Base-by-base conservation (phyloP, 148 eudicot species). In the Cornus suecica region DNA sequence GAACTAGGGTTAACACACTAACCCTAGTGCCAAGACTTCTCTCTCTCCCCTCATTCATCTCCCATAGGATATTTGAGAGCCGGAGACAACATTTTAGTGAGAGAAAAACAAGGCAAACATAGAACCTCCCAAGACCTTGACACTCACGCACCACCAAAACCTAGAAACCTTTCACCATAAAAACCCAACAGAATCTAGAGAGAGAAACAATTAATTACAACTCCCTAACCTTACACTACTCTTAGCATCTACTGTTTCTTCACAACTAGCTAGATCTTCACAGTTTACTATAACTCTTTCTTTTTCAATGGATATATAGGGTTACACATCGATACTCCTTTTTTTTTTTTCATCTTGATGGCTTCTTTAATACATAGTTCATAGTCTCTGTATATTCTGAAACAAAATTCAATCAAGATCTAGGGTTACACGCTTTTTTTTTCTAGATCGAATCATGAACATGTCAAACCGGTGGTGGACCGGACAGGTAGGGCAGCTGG, bases 381-480 rank as follows among this genome's bases (percentile, higher is more conserved):
- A 58, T 58, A 20, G 22, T 58, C 62, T 58, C 62, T 58, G 0
- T 14, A 42, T 23, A 25, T 8, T 26, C 6, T 26, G 20, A 51
- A 23, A 3, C 6, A 66, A 29, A 34, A 25, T 61, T 62, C 54
- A 60, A 34, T 73, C 64, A 41, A 62, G 76, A 73, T 73, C 76
- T 74, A 58, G 37, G 25, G 63, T 20, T 29, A 26, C 26, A 74
- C 30, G 5, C 5, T 27, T 60, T 18, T 1, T 11, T 37, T 25
- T 26, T 25, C 52, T 34, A n/a, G n/a, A n/a, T 18, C 23, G 6
- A 2, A 9, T 1, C 42, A 1, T 0, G 20, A 73, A 74, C 62
- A 81, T 83, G 86, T 71, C 86, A 66, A 80, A 79, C 70, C 80
- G 80, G 61, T 83, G 86, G 86, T 83, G 86, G 86, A 70, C 80